phyloP scores from a whole-genome alignment of 2,329 filamentous ascomycete species.

The Colletotrichum lindemuthianum region DNA sequence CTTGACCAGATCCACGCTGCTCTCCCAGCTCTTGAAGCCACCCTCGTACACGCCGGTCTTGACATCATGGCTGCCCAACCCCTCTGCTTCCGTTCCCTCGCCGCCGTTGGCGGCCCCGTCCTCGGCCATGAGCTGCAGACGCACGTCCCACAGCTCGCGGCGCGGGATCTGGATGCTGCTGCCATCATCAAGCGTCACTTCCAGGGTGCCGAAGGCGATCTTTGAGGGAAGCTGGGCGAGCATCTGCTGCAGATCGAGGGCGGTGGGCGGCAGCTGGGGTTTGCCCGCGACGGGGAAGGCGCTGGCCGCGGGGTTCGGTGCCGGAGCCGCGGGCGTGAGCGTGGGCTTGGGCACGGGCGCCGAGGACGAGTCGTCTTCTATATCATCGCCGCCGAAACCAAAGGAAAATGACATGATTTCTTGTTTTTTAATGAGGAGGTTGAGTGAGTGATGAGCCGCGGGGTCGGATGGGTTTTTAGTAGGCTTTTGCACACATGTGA shows the following conservation, averaged over 20 bases:
- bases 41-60: conserved; percentile 86
- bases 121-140: conserved; percentile 83
- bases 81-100: conserved; percentile 54
- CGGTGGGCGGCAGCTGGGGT: conserved; percentile 64
- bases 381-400: conserved; percentile 71
- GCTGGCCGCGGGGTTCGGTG: conserved; percentile 41
- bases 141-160: conserved; percentile 83
- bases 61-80: conserved; percentile 76
- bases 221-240: conserved; percentile 75
- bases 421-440: not conserved
- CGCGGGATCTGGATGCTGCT: conserved; percentile 69
- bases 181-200: conserved; percentile 68
- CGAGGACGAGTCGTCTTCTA: conserved; percentile 56
- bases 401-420: conserved; percentile 64
- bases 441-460: conserved; percentile 11
- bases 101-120: conserved; percentile 56
- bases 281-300: conserved; percentile 73
- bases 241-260: conserved; percentile 61
- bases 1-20: conserved; percentile 81
- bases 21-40: conserved; percentile 92
- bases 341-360: conserved; percentile 39
- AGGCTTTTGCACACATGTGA: conserved; percentile 2
- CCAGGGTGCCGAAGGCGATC: conserved; percentile 73
- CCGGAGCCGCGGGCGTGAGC: conserved; percentile 39
- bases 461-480: conserved; percentile 28